Evolutionary conservation across 495 filamentous ascomycete genomes (phyloP).

Genomic region (Hypoxylon intermedium): DNA sequence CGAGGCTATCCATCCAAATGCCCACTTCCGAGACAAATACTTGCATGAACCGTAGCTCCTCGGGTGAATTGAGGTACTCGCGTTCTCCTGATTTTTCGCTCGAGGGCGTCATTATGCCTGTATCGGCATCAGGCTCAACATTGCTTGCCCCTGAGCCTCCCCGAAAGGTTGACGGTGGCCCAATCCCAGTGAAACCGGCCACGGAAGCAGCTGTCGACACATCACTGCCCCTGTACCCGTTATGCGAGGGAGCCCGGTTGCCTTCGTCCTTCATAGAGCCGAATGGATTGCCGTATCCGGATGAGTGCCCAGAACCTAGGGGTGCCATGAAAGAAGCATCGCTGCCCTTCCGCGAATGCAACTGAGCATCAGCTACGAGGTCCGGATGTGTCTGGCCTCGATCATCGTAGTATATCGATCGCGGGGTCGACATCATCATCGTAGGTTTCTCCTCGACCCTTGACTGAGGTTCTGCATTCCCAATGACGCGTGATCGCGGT

Average conservation of each 20-base stretch:
- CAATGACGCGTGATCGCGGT: slow-evolving; percentile 14
- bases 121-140: slow-evolving; percentile 22
- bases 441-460: slow-evolving; percentile 16
- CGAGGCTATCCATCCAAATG: slow-evolving; percentile 92
- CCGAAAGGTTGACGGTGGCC: slow-evolving; percentile 37
- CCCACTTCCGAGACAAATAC: slow-evolving; percentile 91
- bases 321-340: slow-evolving; percentile 30
- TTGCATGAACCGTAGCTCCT: slow-evolving; percentile 86
- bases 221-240: slow-evolving; percentile 41
- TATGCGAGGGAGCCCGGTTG: slow-evolving; percentile 22
- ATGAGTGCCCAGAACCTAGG: slow-evolving; percentile 23
- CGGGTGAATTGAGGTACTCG: slow-evolving; percentile 69
- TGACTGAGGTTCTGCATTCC: slow-evolving; percentile 11
- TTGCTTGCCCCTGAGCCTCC: slow-evolving; percentile 27
- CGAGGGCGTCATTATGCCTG: slow-evolving; percentile 57
- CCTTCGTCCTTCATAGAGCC: slow-evolving; percentile 31
- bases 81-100: slow-evolving; percentile 56
- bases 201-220: slow-evolving; percentile 42
- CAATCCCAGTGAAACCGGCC: slow-evolving; percentile 36
- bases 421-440: slow-evolving; percentile 17
- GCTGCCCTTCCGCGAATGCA: slow-evolving; percentile 38
- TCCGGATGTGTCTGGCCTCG: slow-evolving; percentile 26
- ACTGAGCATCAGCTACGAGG: slow-evolving; percentile 28
- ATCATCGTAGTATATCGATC: slow-evolving; percentile 33
- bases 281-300: slow-evolving; percentile 33